Base-by-base conservation (phyloP, 2,329 filamentous ascomycete species). In the Sporothrix dimorphospora region DNA sequence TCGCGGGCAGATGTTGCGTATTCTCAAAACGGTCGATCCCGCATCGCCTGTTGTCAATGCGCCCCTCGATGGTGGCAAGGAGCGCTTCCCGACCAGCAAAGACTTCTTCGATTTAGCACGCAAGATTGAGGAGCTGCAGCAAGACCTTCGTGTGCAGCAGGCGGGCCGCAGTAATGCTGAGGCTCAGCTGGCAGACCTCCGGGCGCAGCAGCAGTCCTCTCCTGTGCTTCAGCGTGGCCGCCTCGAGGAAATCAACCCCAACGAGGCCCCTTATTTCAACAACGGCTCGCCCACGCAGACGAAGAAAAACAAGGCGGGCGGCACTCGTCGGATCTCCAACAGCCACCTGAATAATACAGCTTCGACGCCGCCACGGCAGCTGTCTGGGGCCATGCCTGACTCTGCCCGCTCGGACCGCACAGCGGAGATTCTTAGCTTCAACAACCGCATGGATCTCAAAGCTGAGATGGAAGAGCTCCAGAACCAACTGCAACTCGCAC, bases 391-490 rank as follows among this genome's bases (percentile, higher is more conserved):
- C 12, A 76, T 85, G 45, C 87, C 91, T 74, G 93, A 97, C 78
- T 97, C 94, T 47, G 90, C 88, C 72, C 90, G 92, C 53, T 97
- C 94, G 1, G 95, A 98, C 79, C 88, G 90, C 72, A 97, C 94
- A 0, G 89, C 91, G 30, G 95, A 98, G 79, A 92, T 94, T 19
- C 84, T 94, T 55, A 91, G 90, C 76, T 93, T 93, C 82, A 95
- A 96, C 82, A 94, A 92, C 78, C 91, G 92, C 51, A 95, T 97
- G 90, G 95, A 98, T 79, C 85, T 97, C 73, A 96, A 94, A 78
- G 89, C 93, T 3, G 94, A 98, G 78, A 86, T 98, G 14, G 95
- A 98, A 79, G 91, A 97, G 80, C 86, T 97, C 34, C 95, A 98
- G 79, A 98, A 97, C 79, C 94, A 97, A 79, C 87, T 98, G 69